Evolutionary conservation across 2,329 filamentous ascomycete species (phyloP).

Genomic region (Fusarium falciforme): DNA sequence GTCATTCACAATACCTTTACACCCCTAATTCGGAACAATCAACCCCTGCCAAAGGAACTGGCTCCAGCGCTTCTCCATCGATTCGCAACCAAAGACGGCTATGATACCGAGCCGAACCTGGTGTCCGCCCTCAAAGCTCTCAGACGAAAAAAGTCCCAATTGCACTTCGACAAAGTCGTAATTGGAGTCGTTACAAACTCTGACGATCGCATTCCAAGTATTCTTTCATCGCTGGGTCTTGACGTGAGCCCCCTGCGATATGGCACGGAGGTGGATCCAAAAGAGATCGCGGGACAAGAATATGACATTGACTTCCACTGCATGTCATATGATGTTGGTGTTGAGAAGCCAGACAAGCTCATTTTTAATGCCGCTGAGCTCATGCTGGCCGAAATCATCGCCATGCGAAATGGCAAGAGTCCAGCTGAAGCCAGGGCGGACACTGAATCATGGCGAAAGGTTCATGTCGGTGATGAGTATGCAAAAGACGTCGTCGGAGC

Average conservation of each 20-base stretch:
- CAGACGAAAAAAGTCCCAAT: not conserved
- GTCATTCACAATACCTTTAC: slow-evolving; percentile 35
- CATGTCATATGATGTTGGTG: slow-evolving; percentile 72
- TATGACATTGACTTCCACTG: slow-evolving; percentile 36
- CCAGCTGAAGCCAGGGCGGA: not conserved
- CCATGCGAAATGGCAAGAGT: slow-evolving; percentile 1
- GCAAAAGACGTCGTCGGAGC: slow-evolving; percentile 33
- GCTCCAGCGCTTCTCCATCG: slow-evolving; percentile 25
- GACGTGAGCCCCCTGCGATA: slow-evolving; percentile 30
- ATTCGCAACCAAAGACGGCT: slow-evolving; percentile 28
- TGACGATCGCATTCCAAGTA: slow-evolving; percentile 35
- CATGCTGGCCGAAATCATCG: slow-evolving; percentile 46
- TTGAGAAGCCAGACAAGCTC: slow-evolving; percentile 65
- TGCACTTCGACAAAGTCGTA: slow-evolving; percentile 17
- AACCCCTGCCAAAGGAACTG: slow-evolving; percentile 18
- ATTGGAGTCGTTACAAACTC: slow-evolving; percentile 37
- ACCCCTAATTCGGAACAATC: slow-evolving; percentile 4
- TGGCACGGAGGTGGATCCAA: not conserved
- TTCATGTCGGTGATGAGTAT: slow-evolving; percentile 35
- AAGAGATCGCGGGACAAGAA: rapidly evolving
- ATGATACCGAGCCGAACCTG: slow-evolving; percentile 15
- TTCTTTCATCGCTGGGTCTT: slow-evolving; percentile 29
- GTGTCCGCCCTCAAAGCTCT: slow-evolving; percentile 2
- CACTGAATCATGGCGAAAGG: slow-evolving; percentile 13
- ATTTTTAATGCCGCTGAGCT: slow-evolving; percentile 68